Evolutionary conservation across 2,329 filamentous ascomycete genomes (phyloP).

Genomic region (Macrophomina phaseolina): DNA sequence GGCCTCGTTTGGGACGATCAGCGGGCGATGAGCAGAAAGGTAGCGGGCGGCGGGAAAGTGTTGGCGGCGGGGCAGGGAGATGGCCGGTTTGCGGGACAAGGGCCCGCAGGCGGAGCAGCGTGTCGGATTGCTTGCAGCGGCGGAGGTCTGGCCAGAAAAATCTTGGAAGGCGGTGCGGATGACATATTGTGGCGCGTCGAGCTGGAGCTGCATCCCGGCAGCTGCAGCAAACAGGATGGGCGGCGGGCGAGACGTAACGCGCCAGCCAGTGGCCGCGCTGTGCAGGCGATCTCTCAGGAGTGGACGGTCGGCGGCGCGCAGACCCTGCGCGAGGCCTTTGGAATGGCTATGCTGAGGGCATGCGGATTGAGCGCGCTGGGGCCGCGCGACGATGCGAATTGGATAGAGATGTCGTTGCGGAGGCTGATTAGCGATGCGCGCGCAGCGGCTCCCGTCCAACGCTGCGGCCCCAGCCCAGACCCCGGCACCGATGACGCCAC

Average conservation of each 20-base stretch:
- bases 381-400: not conserved
- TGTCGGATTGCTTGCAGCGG: conserved; percentile 4
- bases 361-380: conserved; percentile 7
- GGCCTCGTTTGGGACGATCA: conserved; percentile 11
- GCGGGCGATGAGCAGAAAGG: not conserved
- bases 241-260: conserved; percentile 10
- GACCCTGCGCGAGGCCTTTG: conserved; percentile 6
- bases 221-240: conserved; percentile 23
- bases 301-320: conserved; percentile 1
- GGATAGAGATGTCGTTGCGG: conserved; percentile 2
- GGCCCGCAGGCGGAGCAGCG: not conserved
- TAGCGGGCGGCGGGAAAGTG: not conserved
- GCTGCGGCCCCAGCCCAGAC: conserved; percentile 9
- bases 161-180: conserved; percentile 25
- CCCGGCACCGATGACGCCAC: conserved; percentile 19
- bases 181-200: conserved; percentile 25
- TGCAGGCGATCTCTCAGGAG: conserved; percentile 1
- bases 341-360: not conserved
- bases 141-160: conserved; percentile 19
- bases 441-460: not conserved
- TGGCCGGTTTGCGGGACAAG: not conserved
- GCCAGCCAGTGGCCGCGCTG: conserved; percentile 8
- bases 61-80: conserved; percentile 15
- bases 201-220: conserved; percentile 18
- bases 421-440: conserved; percentile 7